phyloP scores from a whole-genome alignment of 148 eudicot genomes.

The Agrostemma githago region DNA sequence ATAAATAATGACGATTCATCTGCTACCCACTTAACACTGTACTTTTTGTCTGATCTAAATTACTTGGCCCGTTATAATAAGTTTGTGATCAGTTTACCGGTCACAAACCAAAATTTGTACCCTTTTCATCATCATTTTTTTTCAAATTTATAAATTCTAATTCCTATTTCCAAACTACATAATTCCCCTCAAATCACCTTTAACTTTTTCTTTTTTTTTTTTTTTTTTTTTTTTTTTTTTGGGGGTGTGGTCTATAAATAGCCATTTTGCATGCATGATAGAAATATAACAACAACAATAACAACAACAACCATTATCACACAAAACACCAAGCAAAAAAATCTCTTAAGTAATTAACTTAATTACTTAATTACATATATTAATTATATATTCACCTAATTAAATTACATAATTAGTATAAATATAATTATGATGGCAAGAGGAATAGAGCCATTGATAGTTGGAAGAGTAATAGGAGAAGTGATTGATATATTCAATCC shows the following conservation, averaged over 20 bases:
- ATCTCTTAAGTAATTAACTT: background rate
- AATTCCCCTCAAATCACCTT: background rate
- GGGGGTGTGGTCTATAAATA: constrained; percentile 24
- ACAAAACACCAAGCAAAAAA: constrained; percentile 9
- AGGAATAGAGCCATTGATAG: constrained; percentile 49
- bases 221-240: background rate
- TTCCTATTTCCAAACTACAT: background rate
- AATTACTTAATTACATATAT: too few relatives aligned
- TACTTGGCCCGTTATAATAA: too few relatives aligned
- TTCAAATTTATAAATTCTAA: too few relatives aligned
- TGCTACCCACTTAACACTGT: too few relatives aligned
- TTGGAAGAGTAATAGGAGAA: constrained; percentile 84
- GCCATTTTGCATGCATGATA: constrained; percentile 6
- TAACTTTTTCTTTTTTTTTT: background rate
- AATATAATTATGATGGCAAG: constrained; percentile 48
- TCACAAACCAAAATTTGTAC: too few relatives aligned
- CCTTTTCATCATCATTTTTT: too few relatives aligned
- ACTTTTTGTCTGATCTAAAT: too few relatives aligned
- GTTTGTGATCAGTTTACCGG: too few relatives aligned
- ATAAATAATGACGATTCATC: too few relatives aligned
- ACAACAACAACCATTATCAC: constrained; percentile 24
- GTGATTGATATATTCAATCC: constrained; percentile 76
- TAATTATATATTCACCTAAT: too few relatives aligned
- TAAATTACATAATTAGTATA: background rate
- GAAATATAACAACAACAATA: background rate